Percentiles rank a stretch among this genome's conserved stretches.
These are phyloP conservation scores for Aspergillus proliferans DNA, from an alignment of 2,329 filamentous ascomycete genomes.

Conservation along the genomic window DNA sequence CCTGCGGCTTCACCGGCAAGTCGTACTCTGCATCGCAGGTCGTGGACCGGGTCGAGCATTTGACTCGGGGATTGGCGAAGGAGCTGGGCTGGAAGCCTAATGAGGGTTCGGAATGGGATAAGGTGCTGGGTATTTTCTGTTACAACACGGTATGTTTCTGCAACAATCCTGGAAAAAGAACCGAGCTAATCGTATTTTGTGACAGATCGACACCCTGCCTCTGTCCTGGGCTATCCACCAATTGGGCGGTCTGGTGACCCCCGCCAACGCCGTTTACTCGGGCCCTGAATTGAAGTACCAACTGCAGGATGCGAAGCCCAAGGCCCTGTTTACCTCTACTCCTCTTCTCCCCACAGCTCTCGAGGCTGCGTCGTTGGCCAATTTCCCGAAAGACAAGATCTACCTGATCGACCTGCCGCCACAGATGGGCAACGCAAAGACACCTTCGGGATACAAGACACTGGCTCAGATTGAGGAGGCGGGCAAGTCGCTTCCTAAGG, in stretches of 20 bases:
- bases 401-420: constrained; percentile 65
- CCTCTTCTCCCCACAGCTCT: constrained; percentile 60
- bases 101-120: constrained; percentile 71
- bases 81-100: constrained; percentile 67
- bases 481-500: constrained; percentile 43
- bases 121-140: constrained; percentile 70
- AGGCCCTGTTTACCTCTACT: constrained; percentile 65
- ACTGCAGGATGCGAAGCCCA: constrained; percentile 61
- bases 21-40: constrained; percentile 60
- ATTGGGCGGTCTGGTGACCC: constrained; percentile 65
- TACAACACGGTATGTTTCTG: constrained; percentile 61
- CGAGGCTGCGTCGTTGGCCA: constrained; percentile 56
- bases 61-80: constrained; percentile 63
- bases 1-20: constrained; percentile 66
- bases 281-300: constrained; percentile 65
- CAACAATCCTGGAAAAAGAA: neutral
- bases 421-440: constrained; percentile 43
- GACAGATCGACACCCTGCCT: constrained; percentile 66
- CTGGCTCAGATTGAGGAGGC: constrained; percentile 60
- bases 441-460: constrained; percentile 50
- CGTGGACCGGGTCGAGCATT: constrained; percentile 57
- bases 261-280: constrained; percentile 70
- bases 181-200: neutral
- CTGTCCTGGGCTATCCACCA: constrained; percentile 68
- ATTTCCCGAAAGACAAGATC: constrained; percentile 58